phyloP scores from a whole-genome alignment of 2,329 filamentous ascomycete genomes.

The Penicillium freii region DNA sequence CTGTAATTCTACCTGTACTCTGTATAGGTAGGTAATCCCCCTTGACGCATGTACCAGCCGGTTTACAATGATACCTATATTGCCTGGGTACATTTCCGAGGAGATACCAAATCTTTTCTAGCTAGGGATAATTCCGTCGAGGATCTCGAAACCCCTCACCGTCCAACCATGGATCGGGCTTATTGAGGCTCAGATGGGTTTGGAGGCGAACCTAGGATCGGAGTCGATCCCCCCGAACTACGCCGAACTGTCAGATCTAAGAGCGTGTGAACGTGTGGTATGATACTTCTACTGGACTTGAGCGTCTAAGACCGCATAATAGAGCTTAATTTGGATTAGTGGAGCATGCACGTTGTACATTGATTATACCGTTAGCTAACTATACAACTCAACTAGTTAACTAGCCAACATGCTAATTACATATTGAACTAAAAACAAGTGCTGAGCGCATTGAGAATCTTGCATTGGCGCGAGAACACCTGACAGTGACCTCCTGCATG shows the following conservation, averaged over 20 bases:
- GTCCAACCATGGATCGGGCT: conserved; percentile 1
- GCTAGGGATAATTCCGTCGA: no score
- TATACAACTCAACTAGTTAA: neutral
- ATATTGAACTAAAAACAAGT: neutral
- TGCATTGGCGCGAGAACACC: conserved; percentile 6
- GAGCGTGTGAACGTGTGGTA: neutral
- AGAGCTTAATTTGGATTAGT: neutral
- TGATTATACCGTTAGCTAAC: neutral
- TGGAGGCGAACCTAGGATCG: conserved; percentile 4
- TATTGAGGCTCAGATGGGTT: conserved; percentile 2
- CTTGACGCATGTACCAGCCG: neutral
- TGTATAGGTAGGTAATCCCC: neutral
- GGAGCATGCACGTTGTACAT: neutral
- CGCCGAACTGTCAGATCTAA: conserved; percentile 7
- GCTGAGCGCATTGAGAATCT: neutral
- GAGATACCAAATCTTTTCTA: neutral
- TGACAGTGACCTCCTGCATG: conserved; percentile 2
- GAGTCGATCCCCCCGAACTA: conserved; percentile 7
- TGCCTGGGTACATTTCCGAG: neutral
- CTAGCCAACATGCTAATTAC: no score
- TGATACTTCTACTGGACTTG: neutral
- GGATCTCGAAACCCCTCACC: neutral
- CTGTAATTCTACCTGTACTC: neutral
- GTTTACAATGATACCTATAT: neutral
- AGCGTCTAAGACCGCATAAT: neutral